These are phyloP conservation scores for Penicillium digitatum DNA, from an alignment of 2,329 filamentous ascomycete genomes.

Conservation along the genomic window DNA sequence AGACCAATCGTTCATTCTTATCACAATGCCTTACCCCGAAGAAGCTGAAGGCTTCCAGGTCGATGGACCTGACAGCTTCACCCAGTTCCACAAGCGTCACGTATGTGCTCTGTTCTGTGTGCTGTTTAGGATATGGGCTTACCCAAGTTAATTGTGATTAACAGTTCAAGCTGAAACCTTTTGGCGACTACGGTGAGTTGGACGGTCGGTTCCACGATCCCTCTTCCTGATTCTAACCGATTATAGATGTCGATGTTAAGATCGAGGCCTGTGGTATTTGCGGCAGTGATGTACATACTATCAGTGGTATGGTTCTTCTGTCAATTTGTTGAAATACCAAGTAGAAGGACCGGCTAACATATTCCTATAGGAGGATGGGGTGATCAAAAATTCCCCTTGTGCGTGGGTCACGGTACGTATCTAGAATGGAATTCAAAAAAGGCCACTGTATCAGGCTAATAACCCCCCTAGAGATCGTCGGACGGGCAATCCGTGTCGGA, in stretches of 20 bases:
- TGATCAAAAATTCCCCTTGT: conserved; percentile 49
- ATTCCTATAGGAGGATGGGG: conserved; percentile 50
- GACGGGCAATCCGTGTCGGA: conserved; percentile 64
- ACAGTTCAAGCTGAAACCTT: conserved; percentile 77
- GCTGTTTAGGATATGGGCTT: neutral
- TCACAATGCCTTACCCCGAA: conserved; percentile 45
- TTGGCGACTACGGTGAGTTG: conserved; percentile 62
- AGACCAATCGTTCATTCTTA: conserved; percentile 5
- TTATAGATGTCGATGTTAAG: conserved; percentile 73
- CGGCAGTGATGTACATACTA: conserved; percentile 67
- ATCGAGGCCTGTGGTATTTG: conserved; percentile 77
- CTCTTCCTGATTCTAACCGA: neutral
- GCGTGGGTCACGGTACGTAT: conserved; percentile 48
- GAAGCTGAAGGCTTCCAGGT: conserved; percentile 48
- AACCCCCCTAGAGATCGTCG: conserved; percentile 58
- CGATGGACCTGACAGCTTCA: conserved; percentile 64
- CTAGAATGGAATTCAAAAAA: neutral
- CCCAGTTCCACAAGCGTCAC: conserved; percentile 54
- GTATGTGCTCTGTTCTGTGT: conserved; percentile 34
- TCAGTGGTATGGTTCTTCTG: conserved; percentile 48
- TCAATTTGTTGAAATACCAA: neutral
- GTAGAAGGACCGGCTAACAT: neutral
- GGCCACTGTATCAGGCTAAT: neutral
- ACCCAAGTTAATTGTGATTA: neutral
- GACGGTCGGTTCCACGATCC: too few relatives aligned